These are phyloP conservation scores for Melastoma candidum DNA, from an alignment of 441 rosid species.

Conservation along the genomic window DNA sequence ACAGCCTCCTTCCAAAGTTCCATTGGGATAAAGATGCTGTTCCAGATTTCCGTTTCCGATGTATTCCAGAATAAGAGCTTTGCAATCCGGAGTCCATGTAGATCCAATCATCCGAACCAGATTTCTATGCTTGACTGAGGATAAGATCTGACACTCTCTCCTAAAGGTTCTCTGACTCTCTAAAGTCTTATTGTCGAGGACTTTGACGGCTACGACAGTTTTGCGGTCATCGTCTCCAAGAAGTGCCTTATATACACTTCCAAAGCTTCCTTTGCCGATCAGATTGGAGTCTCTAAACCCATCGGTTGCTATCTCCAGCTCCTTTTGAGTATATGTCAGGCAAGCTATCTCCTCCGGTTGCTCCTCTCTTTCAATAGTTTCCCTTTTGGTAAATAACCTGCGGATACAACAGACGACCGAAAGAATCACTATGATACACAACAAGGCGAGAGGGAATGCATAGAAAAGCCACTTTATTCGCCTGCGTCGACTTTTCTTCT, in stretches of 20 bases:
- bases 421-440: too few species aligned
- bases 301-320: too few species aligned
- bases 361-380: too few species aligned
- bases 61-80: conserved; percentile 7
- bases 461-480: not conserved
- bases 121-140: conserved; percentile 3
- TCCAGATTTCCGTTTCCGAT: conserved; percentile 7
- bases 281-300: too few species aligned
- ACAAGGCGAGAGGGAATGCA: not conserved
- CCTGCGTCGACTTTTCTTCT: not conserved
- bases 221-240: not conserved
- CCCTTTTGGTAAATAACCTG: too few species aligned
- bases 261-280: not conserved
- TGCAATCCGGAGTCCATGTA: conserved; percentile 1
- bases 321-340: too few species aligned
- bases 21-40: conserved; percentile 1
- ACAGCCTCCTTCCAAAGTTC: not conserved
- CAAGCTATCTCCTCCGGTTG: too few species aligned
- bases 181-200: not conserved
- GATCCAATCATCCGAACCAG: conserved; percentile 7
- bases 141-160: conserved; percentile 4
- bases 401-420: too few species aligned
- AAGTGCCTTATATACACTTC: conserved; percentile 5
- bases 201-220: conserved; percentile 1
- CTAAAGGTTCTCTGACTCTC: conserved; percentile 5